Evolutionary conservation across 495 filamentous ascomycete genomes (phyloP).

Genomic region (Aspergillus leporis): DNA sequence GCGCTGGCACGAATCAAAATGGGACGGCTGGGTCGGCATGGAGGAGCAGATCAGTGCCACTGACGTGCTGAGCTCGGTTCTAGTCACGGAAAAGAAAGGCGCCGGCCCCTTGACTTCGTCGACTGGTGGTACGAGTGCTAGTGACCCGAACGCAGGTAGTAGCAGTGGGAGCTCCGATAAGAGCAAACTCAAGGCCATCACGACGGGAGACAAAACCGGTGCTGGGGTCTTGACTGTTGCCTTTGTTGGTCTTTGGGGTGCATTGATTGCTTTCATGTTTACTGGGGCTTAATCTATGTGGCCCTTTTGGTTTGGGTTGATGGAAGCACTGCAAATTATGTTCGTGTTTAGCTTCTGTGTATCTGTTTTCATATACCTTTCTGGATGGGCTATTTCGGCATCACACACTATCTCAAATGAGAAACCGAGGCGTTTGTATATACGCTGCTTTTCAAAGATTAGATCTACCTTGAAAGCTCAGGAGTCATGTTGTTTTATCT

Average conservation of each 20-base stretch:
- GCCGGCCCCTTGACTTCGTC: conserved; percentile 33
- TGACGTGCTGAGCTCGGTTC: conserved; percentile 47
- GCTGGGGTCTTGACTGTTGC: conserved; percentile 62
- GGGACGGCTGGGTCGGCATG: conserved; percentile 65
- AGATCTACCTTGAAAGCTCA: no score
- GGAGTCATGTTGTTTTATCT: no score
- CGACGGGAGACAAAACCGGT: conserved; percentile 56
- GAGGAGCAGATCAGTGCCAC: conserved; percentile 53
- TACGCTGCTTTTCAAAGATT: no score
- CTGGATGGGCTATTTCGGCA: no score
- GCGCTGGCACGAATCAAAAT: conserved; percentile 62
- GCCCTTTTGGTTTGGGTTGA: background rate
- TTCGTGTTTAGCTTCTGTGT: background rate
- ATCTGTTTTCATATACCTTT: background rate
- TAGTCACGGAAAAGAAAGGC: conserved; percentile 12
- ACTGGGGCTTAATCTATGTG: conserved; percentile 8
- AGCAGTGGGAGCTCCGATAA: conserved; percentile 15
- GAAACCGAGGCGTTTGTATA: no score
- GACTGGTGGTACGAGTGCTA: conserved; percentile 52
- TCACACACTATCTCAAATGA: no score
- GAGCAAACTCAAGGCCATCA: conserved; percentile 37
- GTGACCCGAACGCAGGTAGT: conserved; percentile 39
- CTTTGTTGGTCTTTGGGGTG: conserved; percentile 40
- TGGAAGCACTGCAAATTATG: background rate
- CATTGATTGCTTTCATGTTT: conserved; percentile 24